Base-by-base conservation (phyloP, 495 filamentous ascomycete genomes). In the Talaromyces stipitatus region DNA sequence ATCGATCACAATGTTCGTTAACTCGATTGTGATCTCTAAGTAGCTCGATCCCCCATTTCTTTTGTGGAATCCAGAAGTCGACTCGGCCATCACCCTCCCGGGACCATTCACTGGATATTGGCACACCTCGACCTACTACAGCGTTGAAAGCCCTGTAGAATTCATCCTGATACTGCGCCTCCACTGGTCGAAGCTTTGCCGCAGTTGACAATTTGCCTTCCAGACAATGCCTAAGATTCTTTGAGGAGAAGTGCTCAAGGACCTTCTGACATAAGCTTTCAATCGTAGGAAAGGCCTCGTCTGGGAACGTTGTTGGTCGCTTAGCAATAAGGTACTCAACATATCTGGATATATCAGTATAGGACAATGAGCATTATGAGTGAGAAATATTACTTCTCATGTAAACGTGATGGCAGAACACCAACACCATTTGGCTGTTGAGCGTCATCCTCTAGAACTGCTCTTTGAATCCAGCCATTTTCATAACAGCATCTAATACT, bases 21-120 rank as follows among this genome's bases (percentile, higher is more conserved):
- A 66, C 41, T 6, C 32, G 22, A 23, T 61, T 28, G n/a, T 62
- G 52, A 14, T 66, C 64, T 28, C 64, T 54, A 3, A 66, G 23
- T 10, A 63, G 26, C 47, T 64, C 61, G 8, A 66, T 53, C 1
- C 43, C 62, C 62, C 64, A 64, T 56, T 58, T 59, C n/a, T 55
- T 59, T 36, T 56, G 33, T 22, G 59, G 51, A 41, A 66, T 63
- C 52, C 30, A 62, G 9, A 36, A 36, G n/a, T 36, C 32, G 2
- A 36, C 32, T 2, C 32, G 11, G 12, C 32, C 32, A 11, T 36
- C 32, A 2, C 12, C 12, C 6, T 11, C n/a, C 32, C 32, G 3
- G 3, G 32, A 11, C 32, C 32, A 36, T 36, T 14, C n/a, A 4
- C 32, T n/a, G 12, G 12, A 11, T 2, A 36, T 36, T 4, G 32